phyloP scores from a whole-genome alignment of 2,329 filamentous ascomycete genomes.

The Cladosporium halotolerans region DNA sequence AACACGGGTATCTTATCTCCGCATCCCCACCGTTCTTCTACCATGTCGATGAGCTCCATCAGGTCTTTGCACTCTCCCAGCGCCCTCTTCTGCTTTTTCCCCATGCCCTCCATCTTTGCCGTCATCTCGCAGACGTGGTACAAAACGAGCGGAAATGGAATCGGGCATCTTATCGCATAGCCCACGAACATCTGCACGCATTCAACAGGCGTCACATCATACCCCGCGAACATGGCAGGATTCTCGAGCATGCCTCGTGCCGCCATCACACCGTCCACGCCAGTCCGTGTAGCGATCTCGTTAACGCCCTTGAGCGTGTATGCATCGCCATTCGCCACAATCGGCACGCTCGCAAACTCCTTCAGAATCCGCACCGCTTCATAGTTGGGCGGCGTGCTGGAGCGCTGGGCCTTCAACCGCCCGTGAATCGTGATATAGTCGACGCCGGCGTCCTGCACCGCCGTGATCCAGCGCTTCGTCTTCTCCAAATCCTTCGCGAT shows the following conservation, averaged over 20 bases:
- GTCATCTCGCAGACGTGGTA: conserved; percentile 67
- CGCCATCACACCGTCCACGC: conserved; percentile 56
- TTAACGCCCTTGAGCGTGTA: conserved; percentile 46
- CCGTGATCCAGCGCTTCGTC: conserved; percentile 56
- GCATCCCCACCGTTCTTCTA: conserved; percentile 25
- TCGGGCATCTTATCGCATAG: conserved; percentile 48
- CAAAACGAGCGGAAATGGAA: conserved; percentile 57
- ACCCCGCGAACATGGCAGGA: conserved; percentile 58
- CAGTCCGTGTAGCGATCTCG: conserved; percentile 28
- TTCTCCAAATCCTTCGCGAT: conserved; percentile 56
- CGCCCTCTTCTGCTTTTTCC: conserved; percentile 31
- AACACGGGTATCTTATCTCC: background rate
- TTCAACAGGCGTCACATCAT: conserved; percentile 54
- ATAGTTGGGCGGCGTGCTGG: conserved; percentile 54
- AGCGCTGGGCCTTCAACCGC: conserved; percentile 56
- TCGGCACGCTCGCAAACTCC: conserved; percentile 49
- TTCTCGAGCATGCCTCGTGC: conserved; percentile 63
- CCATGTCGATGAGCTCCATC: conserved; percentile 30
- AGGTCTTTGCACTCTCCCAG: conserved; percentile 28
- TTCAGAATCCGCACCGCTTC: conserved; percentile 55
- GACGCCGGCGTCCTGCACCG: conserved; percentile 54
- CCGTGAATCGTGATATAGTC: conserved; percentile 68
- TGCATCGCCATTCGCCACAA: conserved; percentile 64
- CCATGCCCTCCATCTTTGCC: conserved; percentile 49
- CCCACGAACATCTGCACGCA: conserved; percentile 59